A percentile compares a stretch with the other conserved stretches of the same genome.
phyloP scores from a whole-genome alignment of 2,329 filamentous ascomycete species.

The Cytospora piceicola region DNA sequence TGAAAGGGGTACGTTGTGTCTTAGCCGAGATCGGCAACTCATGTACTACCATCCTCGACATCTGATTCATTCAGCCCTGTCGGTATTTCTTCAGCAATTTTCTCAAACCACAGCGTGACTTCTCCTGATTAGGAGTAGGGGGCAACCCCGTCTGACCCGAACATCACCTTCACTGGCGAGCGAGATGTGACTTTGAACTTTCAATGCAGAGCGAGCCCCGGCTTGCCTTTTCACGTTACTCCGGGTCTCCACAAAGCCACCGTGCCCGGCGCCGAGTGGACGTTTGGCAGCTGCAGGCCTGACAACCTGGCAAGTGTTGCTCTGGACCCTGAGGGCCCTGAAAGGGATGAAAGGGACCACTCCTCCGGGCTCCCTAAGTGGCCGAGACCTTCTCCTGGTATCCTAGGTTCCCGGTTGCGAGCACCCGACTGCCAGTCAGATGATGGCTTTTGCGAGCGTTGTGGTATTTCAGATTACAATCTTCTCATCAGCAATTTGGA shows the following conservation, averaged over 20 bases:
- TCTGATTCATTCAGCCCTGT: neutral
- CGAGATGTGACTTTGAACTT: neutral
- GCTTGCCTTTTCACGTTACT: conserved; percentile 3
- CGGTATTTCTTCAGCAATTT: neutral
- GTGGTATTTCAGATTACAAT: conserved; percentile 20
- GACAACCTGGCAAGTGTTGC: conserved; percentile 1
- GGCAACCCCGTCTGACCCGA: neutral
- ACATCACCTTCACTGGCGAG: neutral
- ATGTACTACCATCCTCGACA: conserved; percentile 9
- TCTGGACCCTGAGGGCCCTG: conserved; percentile 18
- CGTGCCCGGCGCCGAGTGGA: conserved; percentile 13
- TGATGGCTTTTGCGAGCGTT: conserved; percentile 11
- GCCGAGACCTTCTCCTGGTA: neutral
- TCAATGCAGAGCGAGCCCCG: neutral
- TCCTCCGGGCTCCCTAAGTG: neutral
- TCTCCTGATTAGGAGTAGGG: no score
- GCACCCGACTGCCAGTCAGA: conserved; percentile 10
- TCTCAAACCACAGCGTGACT: neutral
- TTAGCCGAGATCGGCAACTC: conserved; percentile 2
- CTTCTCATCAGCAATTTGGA: conserved; percentile 12
- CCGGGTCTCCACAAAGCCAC: conserved; percentile 11
- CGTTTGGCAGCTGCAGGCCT: neutral
- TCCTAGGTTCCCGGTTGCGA: conserved; percentile 4
- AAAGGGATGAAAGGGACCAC: conserved; percentile 6
- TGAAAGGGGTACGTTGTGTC: neutral